Conservation (phyloP, 2,329 filamentous ascomycete genomes). For the Lecanicillium sp. region DNA sequence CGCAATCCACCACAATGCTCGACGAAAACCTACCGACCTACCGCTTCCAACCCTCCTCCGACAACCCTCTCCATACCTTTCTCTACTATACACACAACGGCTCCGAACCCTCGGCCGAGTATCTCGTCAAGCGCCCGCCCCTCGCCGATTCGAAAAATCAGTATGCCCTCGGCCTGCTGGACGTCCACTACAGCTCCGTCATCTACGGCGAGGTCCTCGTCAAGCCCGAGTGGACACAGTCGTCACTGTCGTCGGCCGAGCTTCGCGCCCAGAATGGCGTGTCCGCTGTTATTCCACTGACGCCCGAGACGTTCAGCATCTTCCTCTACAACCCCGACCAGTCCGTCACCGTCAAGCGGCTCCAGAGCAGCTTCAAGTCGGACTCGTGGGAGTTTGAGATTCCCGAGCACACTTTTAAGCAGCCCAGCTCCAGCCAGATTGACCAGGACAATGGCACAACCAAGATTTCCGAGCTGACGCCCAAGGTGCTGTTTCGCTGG, state of each 20-base stretch:
- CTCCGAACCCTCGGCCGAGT: constrained; percentile 70
- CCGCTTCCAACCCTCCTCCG: constrained; percentile 43
- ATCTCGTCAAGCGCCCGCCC: constrained; percentile 70
- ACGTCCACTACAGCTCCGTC: constrained; percentile 72
- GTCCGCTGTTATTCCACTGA: constrained; percentile 57
- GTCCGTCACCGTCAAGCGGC: constrained; percentile 61
- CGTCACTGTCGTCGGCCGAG: constrained; percentile 73
- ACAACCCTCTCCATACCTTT: constrained; percentile 47
- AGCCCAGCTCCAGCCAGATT: constrained; percentile 69
- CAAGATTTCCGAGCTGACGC: constrained; percentile 42
- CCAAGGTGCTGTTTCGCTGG: constrained; percentile 81
- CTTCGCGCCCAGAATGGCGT: constrained; percentile 61
- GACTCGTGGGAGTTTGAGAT: constrained; percentile 90
- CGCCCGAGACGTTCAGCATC: constrained; percentile 73
- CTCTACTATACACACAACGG: constrained; percentile 63
- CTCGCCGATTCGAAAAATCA: constrained; percentile 65
- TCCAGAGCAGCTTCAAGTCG: constrained; percentile 65
- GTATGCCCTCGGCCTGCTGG: constrained; percentile 80
- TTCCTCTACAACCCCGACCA: constrained; percentile 94
- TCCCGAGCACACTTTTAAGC: constrained; percentile 74
- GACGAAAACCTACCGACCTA: constrained; percentile 88
- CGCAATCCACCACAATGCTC: no score
- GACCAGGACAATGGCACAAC: constrained; percentile 56
- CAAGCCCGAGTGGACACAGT: constrained; percentile 77
- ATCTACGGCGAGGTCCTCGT: constrained; percentile 83